These are phyloP conservation scores for Citrus mangshanensis DNA, from an alignment of 345 rosid species.

Conservation along the genomic window DNA sequence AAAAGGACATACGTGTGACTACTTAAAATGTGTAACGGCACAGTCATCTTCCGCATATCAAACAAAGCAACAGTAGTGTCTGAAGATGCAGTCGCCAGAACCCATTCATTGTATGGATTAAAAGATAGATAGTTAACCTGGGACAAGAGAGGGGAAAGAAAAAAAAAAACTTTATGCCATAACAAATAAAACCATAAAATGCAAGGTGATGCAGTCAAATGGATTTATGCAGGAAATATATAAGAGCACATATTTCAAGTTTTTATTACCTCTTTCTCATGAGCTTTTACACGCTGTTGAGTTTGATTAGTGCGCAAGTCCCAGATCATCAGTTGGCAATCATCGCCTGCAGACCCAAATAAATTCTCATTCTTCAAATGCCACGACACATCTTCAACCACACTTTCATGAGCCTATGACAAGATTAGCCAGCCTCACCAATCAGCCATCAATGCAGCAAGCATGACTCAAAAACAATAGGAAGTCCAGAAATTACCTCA, in stretches of 20 bases:
- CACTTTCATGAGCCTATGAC: slow-evolving; percentile 68
- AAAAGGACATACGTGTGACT: slow-evolving; percentile 57
- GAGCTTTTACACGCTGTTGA: slow-evolving; percentile 65
- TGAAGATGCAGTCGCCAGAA: slow-evolving; percentile 90
- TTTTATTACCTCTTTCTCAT: slow-evolving; percentile 70
- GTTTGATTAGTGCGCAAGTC: slow-evolving; percentile 75
- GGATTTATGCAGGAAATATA: background rate
- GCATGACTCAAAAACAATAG: background rate
- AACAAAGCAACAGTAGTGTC: slow-evolving; percentile 78
- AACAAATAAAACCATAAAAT: background rate
- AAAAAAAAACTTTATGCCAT: background rate
- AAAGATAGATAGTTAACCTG: slow-evolving; percentile 87
- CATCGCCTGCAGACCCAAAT: slow-evolving; percentile 91
- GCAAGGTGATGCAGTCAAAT: background rate
- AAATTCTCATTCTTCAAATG: slow-evolving; percentile 76
- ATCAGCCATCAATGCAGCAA: slow-evolving; percentile 15
- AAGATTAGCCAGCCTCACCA: slow-evolving; percentile 5
- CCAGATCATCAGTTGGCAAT: slow-evolving; percentile 81
- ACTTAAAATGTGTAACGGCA: slow-evolving; percentile 67
- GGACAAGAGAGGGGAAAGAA: slow-evolving; percentile 7
- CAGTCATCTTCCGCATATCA: slow-evolving; percentile 71
- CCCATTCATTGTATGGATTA: slow-evolving; percentile 82
- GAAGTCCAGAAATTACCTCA: slow-evolving; percentile 44
- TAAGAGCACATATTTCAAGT: background rate
- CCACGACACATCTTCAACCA: slow-evolving; percentile 88